These are phyloP conservation scores for Hypoxylon trugodes DNA, from an alignment of 495 filamentous ascomycete species.

Conservation along the genomic window DNA sequence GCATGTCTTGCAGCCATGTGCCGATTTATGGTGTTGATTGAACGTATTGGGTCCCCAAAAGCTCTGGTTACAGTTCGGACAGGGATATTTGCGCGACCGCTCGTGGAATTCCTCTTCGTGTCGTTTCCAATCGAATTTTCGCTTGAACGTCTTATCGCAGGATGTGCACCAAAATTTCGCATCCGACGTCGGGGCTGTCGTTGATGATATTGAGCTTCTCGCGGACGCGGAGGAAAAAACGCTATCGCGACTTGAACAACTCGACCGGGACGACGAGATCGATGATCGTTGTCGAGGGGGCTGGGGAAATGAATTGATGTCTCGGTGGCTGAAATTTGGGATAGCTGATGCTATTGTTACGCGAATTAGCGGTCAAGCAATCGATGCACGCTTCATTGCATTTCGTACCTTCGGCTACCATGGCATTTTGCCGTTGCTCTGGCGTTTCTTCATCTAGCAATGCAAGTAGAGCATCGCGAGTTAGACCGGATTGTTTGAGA, in stretches of 20 bases:
- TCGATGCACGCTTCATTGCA: background rate
- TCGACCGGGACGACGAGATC: conserved; percentile 56
- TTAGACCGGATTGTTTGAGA: conserved; percentile 44
- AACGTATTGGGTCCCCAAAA: conserved; percentile 61
- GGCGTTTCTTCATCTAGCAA: conserved; percentile 39
- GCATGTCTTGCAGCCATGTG: conserved; percentile 59
- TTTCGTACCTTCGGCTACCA: conserved; percentile 39
- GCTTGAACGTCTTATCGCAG: conserved; percentile 59
- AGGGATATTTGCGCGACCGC: conserved; percentile 59
- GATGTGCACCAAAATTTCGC: conserved; percentile 61
- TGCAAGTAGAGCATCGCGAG: conserved; percentile 39
- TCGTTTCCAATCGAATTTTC: conserved; percentile 63
- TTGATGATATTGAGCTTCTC: conserved; percentile 51
- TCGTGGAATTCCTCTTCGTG: conserved; percentile 64
- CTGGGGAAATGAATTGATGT: conserved; percentile 38
- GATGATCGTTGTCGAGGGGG: conserved; percentile 46
- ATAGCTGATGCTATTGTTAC: conserved; percentile 26
- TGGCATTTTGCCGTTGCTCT: conserved; percentile 14
- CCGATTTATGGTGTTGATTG: conserved; percentile 61
- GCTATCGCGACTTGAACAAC: conserved; percentile 47
- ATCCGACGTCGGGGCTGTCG: conserved; percentile 31
- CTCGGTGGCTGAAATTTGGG: conserved; percentile 41
- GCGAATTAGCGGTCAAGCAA: background rate
- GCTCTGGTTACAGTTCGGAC: conserved; percentile 57
- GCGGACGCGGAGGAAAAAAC: conserved; percentile 47